Percentiles rank a stretch among this genome's conserved stretches.
phyloP scores from a whole-genome alignment of 2,329 filamentous ascomycete genomes.

The Sclerotiophoma versabilis region DNA sequence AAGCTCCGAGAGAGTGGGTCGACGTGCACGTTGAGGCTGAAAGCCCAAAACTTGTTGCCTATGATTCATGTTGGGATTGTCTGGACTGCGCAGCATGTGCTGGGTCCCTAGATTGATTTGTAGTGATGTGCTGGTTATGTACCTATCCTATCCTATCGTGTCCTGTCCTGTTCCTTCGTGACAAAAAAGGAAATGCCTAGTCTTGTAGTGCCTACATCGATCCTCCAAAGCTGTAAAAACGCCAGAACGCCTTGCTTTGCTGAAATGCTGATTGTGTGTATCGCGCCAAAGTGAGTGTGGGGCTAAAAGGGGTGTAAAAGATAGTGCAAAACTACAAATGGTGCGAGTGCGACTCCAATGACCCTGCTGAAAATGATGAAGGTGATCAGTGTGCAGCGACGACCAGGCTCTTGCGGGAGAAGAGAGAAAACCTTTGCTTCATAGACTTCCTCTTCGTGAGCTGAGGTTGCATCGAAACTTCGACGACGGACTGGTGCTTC shows the following conservation, averaged over 20 bases:
- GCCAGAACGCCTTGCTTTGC: conserved; percentile 13
- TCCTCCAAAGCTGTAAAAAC: conserved; percentile 3
- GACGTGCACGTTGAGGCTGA: conserved; percentile 12
- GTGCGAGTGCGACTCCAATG: neutral
- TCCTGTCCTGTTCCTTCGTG: neutral
- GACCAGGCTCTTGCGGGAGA: conserved; percentile 17
- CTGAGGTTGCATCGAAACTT: neutral
- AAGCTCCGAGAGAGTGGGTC: conserved; percentile 6
- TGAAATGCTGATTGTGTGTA: conserved; percentile 13
- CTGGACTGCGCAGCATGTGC: conserved; percentile 1
- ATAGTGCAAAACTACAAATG: neutral
- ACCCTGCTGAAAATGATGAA: neutral
- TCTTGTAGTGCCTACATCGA: neutral
- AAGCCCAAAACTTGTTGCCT: conserved; percentile 5
- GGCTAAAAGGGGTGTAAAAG: neutral
- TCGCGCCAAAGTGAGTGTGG: conserved; percentile 8
- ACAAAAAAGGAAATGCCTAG: conserved; percentile 2
- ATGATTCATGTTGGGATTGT: conserved; percentile 4
- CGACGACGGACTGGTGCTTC: conserved; percentile 9
- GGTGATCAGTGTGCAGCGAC: conserved; percentile 17
- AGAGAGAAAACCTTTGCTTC: conserved; percentile 18
- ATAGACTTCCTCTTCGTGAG: conserved; percentile 4
- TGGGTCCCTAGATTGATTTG: conserved; percentile 1
- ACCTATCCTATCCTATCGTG: neutral
- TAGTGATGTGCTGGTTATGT: neutral